A percentile compares a stretch with the other conserved stretches of the same genome.
phyloP scores from a whole-genome alignment of 2,329 filamentous ascomycete genomes.

The Cercospora beticola region DNA sequence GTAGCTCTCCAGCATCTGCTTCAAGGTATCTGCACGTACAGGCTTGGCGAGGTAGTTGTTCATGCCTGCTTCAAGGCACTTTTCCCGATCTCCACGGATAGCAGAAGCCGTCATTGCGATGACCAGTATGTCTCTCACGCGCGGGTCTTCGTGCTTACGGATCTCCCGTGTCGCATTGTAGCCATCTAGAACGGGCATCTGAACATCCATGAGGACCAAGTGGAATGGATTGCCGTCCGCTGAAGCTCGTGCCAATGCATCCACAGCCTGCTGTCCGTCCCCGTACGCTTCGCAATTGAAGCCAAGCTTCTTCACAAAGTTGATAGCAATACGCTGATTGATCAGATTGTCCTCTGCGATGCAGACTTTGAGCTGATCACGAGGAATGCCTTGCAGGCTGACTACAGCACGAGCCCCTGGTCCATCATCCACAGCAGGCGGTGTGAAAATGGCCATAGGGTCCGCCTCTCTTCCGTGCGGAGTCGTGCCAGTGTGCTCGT shows the following conservation, averaged over 20 bases:
- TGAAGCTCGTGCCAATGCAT: slow-evolving; percentile 74
- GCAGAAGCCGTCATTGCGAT: slow-evolving; percentile 97
- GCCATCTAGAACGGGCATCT: slow-evolving; percentile 91
- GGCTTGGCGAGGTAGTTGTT: slow-evolving; percentile 97
- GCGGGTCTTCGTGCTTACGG: slow-evolving; percentile 71
- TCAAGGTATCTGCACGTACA: slow-evolving; percentile 83
- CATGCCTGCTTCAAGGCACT: slow-evolving; percentile 94
- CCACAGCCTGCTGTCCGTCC: slow-evolving; percentile 83
- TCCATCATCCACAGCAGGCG: slow-evolving; percentile 45
- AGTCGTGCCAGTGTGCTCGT: slow-evolving; percentile 25
- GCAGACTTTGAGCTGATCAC: slow-evolving; percentile 79
- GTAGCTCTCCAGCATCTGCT: slow-evolving; percentile 74
- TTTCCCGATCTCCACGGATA: slow-evolving; percentile 91
- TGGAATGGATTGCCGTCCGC: slow-evolving; percentile 76
- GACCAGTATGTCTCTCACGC: slow-evolving; percentile 79
- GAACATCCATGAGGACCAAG: slow-evolving; percentile 90
- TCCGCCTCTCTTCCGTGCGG: slow-evolving; percentile 45
- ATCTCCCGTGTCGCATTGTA: slow-evolving; percentile 87
- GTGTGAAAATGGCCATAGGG: slow-evolving; percentile 58
- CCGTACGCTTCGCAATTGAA: slow-evolving; percentile 87
- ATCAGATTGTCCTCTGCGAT: slow-evolving; percentile 95
- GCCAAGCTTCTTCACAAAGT: slow-evolving; percentile 82
- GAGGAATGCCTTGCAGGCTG: slow-evolving; percentile 71
- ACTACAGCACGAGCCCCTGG: slow-evolving; percentile 42
- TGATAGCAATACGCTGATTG: slow-evolving; percentile 90